Conservation (phyloP, 768 basidiomycete genomes). For the Epithele typhae region DNA sequence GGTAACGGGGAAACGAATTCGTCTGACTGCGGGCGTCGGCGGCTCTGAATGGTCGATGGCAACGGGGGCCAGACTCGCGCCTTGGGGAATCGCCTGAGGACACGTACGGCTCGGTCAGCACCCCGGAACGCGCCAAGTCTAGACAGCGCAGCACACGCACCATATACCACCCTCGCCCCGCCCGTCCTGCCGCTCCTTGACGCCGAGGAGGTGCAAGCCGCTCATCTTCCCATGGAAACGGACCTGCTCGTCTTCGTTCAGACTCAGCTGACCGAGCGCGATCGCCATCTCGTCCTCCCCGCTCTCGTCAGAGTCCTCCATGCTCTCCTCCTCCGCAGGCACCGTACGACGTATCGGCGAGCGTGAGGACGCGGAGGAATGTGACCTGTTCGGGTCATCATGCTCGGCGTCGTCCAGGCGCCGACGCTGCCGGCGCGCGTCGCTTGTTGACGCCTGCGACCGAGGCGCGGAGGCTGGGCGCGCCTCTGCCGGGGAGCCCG, state of each 20-base stretch:
- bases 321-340: constrained; percentile 15
- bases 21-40: constrained; percentile 30
- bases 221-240: constrained; percentile 85
- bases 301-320: constrained; percentile 29
- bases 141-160: constrained; percentile 39
- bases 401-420: constrained; percentile 35
- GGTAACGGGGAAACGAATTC: constrained; percentile 48
- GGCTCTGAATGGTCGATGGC: constrained; percentile 21
- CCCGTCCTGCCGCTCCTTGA: constrained; percentile 54
- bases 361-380: constrained; percentile 7
- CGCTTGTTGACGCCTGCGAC: background rate
- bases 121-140: too few species aligned
- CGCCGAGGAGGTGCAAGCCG: constrained; percentile 69
- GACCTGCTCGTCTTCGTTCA: constrained; percentile 85
- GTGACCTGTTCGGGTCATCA: constrained; percentile 14
- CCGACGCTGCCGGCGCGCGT: constrained; percentile 44
- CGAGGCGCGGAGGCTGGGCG: background rate
- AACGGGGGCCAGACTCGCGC: constrained; percentile 86
- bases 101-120: constrained; percentile 7
- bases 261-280: constrained; percentile 79
- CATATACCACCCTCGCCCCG: constrained; percentile 76
- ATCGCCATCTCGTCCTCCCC: constrained; percentile 49
- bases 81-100: constrained; percentile 72
- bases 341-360: constrained; percentile 16
- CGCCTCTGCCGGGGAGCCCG: constrained; percentile 5